Evolutionary conservation across 805 yeast genomes (phyloP).

Genomic region (Wickerhamiella siamensis): DNA sequence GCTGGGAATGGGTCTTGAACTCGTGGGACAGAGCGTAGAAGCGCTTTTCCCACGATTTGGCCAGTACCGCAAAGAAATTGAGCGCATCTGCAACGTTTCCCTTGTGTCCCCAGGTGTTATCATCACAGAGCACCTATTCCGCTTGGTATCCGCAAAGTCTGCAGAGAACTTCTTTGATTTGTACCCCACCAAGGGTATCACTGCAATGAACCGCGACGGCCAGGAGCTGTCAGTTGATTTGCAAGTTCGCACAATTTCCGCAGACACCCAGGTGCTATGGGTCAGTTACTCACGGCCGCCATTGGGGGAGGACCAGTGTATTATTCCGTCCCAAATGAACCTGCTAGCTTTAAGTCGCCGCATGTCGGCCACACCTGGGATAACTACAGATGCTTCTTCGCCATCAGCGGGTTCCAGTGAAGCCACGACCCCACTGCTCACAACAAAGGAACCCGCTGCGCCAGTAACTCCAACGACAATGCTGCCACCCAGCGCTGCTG

Average conservation of each 20-base stretch:
- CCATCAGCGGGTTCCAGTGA: neutral
- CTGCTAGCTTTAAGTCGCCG: neutral
- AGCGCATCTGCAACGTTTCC: slow-evolving; percentile 27
- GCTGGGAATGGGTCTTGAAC: slow-evolving; percentile 10
- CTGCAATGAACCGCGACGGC: slow-evolving; percentile 62
- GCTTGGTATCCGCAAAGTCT: slow-evolving; percentile 31
- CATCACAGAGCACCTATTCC: slow-evolving; percentile 80
- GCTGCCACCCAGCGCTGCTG: neutral
- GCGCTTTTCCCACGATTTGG: slow-evolving; percentile 17
- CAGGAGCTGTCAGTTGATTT: slow-evolving; percentile 51
- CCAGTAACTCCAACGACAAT: slow-evolving; percentile 2
- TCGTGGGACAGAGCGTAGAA: slow-evolving; percentile 10
- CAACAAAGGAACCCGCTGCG: neutral
- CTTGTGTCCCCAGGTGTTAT: slow-evolving; percentile 45
- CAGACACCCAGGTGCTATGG: slow-evolving; percentile 59
- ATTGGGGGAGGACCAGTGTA: slow-evolving; percentile 12
- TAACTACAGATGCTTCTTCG: slow-evolving; percentile 1
- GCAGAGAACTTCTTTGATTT: slow-evolving; percentile 26
- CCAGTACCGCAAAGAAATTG: slow-evolving; percentile 29
- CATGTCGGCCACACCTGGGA: neutral
- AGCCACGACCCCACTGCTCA: slow-evolving; percentile 1
- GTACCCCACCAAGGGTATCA: slow-evolving; percentile 10
- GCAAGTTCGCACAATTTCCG: slow-evolving; percentile 57
- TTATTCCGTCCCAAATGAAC: slow-evolving; percentile 41
- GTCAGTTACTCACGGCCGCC: slow-evolving; percentile 49